A percentile compares a stretch with the other conserved stretches of the same genome.
These are phyloP conservation scores for Trichoderma koningii DNA, from an alignment of 2,329 filamentous ascomycete genomes.

Conservation along the genomic window DNA sequence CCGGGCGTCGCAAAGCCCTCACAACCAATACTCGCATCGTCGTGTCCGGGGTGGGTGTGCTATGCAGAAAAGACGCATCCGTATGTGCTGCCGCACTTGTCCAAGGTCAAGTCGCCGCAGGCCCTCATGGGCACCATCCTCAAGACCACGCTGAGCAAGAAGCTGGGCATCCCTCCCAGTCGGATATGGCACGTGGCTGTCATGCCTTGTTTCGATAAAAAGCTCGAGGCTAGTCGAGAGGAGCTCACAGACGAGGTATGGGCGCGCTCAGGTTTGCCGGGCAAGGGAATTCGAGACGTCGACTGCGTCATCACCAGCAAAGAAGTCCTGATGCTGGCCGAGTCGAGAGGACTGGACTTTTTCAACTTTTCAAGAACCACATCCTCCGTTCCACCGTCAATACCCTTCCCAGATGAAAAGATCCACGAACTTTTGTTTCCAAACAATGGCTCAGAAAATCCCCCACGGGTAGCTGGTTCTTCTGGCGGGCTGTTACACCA, in stretches of 20 bases:
- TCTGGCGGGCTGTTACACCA: slow-evolving; percentile 90
- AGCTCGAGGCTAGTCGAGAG: slow-evolving; percentile 89
- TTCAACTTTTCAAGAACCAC: slow-evolving; percentile 66
- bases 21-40: slow-evolving; percentile 76
- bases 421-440: slow-evolving; percentile 77
- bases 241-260: slow-evolving; percentile 84
- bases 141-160: slow-evolving; percentile 79
- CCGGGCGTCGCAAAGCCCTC: slow-evolving; percentile 31
- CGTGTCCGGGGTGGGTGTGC: slow-evolving; percentile 97
- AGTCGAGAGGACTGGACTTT: slow-evolving; percentile 77
- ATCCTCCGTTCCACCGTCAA: slow-evolving; percentile 44
- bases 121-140: slow-evolving; percentile 86
- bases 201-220: slow-evolving; percentile 99
- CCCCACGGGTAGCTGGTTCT: slow-evolving; percentile 65
- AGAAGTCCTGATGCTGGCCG: slow-evolving; percentile 86
- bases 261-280: slow-evolving; percentile 54
- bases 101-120: slow-evolving; percentile 89
- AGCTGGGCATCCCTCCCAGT: slow-evolving; percentile 70
- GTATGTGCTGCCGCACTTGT: slow-evolving; percentile 87
- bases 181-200: slow-evolving; percentile 92
- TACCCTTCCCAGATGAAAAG: slow-evolving; percentile 70
- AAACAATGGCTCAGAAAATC: slow-evolving; percentile 45
- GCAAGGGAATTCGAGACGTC: slow-evolving; percentile 74
- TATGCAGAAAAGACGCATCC: slow-evolving; percentile 98
- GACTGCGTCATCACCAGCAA: slow-evolving; percentile 98